phyloP scores from a whole-genome alignment of 2,329 filamentous ascomycete genomes.

The Talaromyces sp. region DNA sequence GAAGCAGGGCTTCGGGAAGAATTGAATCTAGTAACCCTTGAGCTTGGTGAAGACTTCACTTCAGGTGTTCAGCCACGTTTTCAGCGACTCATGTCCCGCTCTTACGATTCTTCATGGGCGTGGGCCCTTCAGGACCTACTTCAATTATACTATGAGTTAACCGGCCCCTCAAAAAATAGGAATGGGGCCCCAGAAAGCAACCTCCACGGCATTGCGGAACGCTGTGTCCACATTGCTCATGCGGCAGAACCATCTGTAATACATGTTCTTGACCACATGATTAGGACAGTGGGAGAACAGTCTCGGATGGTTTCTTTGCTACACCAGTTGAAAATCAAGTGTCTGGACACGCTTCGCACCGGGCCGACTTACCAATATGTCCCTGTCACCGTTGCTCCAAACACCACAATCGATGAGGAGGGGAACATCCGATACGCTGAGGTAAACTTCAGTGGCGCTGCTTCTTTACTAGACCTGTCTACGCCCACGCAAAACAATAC shows the following conservation, averaged over 20 bases:
- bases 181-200: too few relatives aligned
- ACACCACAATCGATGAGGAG: neutral
- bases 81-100: slow-evolving; percentile 84
- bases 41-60: slow-evolving; percentile 96
- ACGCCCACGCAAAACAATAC: neutral
- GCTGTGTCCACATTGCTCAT: slow-evolving; percentile 76
- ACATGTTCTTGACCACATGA: neutral
- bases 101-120: slow-evolving; percentile 99
- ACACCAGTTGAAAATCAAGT: slow-evolving; percentile 99
- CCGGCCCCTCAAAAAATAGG: slow-evolving; percentile 43
- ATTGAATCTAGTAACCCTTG: slow-evolving; percentile 87
- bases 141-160: slow-evolving; percentile 98
- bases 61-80: slow-evolving; percentile 92
- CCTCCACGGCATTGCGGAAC: slow-evolving; percentile 67
- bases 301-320: slow-evolving; percentile 58
- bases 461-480: neutral
- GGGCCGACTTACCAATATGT: neutral
- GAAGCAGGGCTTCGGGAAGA: slow-evolving; percentile 85
- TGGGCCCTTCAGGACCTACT: slow-evolving; percentile 97
- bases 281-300: neutral
- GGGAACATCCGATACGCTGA: slow-evolving; percentile 3
- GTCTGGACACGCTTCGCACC: slow-evolving; percentile 75
- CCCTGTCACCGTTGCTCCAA: neutral
- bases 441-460: neutral
- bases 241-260: neutral